These are phyloP conservation scores for Sphaerulina populicola DNA, from an alignment of 2,329 filamentous ascomycete genomes.

Conservation along the genomic window DNA sequence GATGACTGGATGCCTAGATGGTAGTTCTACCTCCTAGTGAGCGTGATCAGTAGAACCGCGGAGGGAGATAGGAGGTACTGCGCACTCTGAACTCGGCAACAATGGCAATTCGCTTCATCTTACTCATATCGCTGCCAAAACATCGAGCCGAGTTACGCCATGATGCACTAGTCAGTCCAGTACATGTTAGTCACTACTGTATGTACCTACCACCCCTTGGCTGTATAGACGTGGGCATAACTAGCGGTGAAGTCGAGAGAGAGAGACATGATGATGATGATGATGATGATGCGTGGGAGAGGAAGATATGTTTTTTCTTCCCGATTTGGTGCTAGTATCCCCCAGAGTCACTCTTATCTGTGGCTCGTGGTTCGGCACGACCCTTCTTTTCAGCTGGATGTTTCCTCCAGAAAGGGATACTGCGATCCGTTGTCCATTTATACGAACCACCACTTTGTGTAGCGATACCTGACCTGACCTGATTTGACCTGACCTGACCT, in stretches of 20 bases:
- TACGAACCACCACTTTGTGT: not conserved
- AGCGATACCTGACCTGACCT: no score
- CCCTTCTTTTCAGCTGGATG: not conserved
- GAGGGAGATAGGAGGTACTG: no score
- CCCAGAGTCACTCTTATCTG: not conserved
- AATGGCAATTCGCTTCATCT: not conserved
- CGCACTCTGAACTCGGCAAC: not conserved
- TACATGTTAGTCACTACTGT: no score
- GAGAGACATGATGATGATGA: slow-evolving; percentile 1
- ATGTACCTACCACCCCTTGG: no score
- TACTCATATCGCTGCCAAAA: not conserved
- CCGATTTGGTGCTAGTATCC: slow-evolving; percentile 5
- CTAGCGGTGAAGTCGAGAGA: not conserved
- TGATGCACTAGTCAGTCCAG: not conserved
- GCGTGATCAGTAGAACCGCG: not conserved
- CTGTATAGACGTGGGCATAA: not conserved
- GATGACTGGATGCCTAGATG: not conserved
- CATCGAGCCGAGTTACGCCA: not conserved
- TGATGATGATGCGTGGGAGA: no score
- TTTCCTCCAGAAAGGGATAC: slow-evolving; percentile 5
- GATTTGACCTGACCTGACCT: no score
- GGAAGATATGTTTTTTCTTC: no score
- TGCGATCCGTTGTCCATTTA: slow-evolving; percentile 1
- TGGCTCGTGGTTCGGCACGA: not conserved
- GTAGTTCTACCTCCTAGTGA: not conserved